Evolutionary conservation across 2,329 filamentous ascomycete genomes (phyloP), one percentile per base, ranked within the genome.

Genomic region (Gnomoniopsis smithogilvyi): DNA sequence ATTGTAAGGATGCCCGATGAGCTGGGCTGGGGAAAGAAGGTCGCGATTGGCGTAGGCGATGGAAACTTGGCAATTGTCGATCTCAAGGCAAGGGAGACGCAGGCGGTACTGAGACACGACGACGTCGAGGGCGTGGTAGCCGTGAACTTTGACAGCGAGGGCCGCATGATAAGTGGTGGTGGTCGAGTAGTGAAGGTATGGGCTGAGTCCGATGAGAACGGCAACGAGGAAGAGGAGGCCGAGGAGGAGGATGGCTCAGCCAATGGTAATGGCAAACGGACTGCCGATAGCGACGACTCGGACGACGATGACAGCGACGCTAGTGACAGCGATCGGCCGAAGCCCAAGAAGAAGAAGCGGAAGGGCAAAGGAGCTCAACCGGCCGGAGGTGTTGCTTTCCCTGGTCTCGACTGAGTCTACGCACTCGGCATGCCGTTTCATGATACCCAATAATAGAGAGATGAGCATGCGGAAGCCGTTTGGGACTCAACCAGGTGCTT

Each of bases 161-260:
- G 92, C 49, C 83, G 95, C 49, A 85, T 99, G 80, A 92, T 99
- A 65, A 96, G 88, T 67, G 93, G 92, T 12, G 95, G 95, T 56
- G 95, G 95, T 0, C 84, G 83, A 66, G 86, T 87, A 0, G 84
- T 99, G 63, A 97, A 97, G 73, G 87, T 98, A 2, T 99, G 95
- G 95, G 86, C 95, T 69, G 83, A 88, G 61, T 78, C 82, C n/a
- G 78, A 78, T 2, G 79, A 82, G 22, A 66, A 66, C 2, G 70
- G 71, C 1, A 78, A 78, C 1, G 80, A 79, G 0, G 81, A 83
- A 0, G 80, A 79, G 1, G 80, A 75, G 0, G 75, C 74, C 0
- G 77, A 78, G 0, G 73, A 74, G 0, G 78, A 80, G 14, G 76
- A 78, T 11, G 76, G 77, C 3, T 74, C 74, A 1, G 72, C 71